Base-by-base conservation (phyloP, 495 filamentous ascomycete species). In the Neurospora terricola region DNA sequence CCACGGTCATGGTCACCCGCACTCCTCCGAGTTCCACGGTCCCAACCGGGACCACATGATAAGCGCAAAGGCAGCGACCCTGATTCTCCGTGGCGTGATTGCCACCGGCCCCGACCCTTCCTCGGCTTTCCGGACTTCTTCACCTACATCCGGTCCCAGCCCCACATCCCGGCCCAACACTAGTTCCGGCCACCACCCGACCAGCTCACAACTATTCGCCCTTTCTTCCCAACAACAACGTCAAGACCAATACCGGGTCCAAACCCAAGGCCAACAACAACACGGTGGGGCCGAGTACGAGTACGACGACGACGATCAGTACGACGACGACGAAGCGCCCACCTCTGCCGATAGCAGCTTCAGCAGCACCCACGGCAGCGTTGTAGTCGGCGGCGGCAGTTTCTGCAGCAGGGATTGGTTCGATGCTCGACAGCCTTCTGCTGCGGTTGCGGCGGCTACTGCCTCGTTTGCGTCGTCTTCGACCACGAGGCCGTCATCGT, bases 111-210 rank as follows among this genome's bases (percentile, higher is more conserved):
- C 70, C 5, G 42, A 70, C 39, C 30, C 34, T 16, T 70, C 71
- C 43, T 70, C 72, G 43, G 39, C 70, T 69, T 42, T 75, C 78
- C 72, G 75, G 78, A 78, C 72, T 81, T 40, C 78, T 27, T 70
- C 73, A 82, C 27, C 27, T 27, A 62, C 54, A 27, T 62, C 54
- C 14, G 54, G 54, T 16, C 21, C 80, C 78, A 18, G 77, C 75
- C 23, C 76, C 48, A 14, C 81, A 75, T 40, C 81, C 72, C 27
- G 78, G 74, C 62, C 81, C 72, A 3, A 80, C 76, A 23, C 76
- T 38, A 34, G 54, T 62, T 62, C 54, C 5, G 54, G 27, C 27
- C 54, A 62, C 54, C 27, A 27, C 27, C 54, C 54, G 54, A 62
- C 54, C 54, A 62, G 54, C 54, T 62, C 54, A 8, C 54, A 62